These are phyloP conservation scores for Hyphodiscus hymeniophilus DNA, from an alignment of 495 filamentous ascomycete species.

Conservation along the genomic window DNA sequence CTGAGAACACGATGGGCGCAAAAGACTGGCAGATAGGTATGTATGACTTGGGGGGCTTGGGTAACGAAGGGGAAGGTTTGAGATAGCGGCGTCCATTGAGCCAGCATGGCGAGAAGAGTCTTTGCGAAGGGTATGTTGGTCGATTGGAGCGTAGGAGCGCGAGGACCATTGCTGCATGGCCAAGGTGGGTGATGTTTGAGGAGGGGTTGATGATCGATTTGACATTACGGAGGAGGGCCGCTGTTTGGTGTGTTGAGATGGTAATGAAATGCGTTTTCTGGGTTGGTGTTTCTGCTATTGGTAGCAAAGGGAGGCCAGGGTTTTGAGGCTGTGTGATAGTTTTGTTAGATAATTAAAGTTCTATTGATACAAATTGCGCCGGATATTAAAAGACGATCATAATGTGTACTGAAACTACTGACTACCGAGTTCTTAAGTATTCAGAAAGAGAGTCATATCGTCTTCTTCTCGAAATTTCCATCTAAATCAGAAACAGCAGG, in stretches of 20 bases:
- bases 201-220: not conserved
- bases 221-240: not conserved
- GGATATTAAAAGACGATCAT: too few species aligned
- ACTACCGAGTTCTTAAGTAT: too few species aligned
- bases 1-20: slow-evolving; percentile 10
- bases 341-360: too few species aligned
- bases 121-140: not conserved
- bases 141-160: slow-evolving; percentile 1
- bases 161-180: slow-evolving; percentile 13
- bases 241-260: not conserved
- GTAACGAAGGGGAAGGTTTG: not conserved
- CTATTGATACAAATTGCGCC: too few species aligned
- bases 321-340: slow-evolving; percentile 5
- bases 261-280: slow-evolving; percentile 8
- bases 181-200: slow-evolving; percentile 15
- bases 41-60: not conserved
- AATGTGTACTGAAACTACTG: too few species aligned
- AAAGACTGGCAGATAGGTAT: slow-evolving; percentile 12
- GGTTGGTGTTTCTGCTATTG: not conserved
- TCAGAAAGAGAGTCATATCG: too few species aligned
- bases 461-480: too few species aligned
- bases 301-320: slow-evolving; percentile 4
- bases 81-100: slow-evolving; percentile 18
- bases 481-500: not conserved
- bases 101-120: slow-evolving; percentile 13